These are phyloP conservation scores for Pezicula carpinea DNA, from an alignment of 2,329 filamentous ascomycete species.

Conservation along the genomic window DNA sequence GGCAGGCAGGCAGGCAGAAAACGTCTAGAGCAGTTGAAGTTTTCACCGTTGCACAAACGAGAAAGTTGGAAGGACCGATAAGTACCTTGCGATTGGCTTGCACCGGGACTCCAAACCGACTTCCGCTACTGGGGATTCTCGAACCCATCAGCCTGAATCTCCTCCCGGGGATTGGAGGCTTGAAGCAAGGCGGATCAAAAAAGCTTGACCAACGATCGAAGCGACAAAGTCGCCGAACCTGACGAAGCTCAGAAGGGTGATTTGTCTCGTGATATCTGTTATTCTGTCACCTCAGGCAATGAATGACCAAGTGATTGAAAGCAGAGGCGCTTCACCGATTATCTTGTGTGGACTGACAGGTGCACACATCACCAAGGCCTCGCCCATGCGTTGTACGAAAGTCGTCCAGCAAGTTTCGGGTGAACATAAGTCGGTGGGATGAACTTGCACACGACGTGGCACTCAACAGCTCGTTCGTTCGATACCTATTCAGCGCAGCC, in stretches of 20 bases:
- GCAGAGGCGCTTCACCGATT: no score
- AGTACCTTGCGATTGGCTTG: slow-evolving; percentile 1
- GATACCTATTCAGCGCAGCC: neutral
- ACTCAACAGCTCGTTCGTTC: neutral
- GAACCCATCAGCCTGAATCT: neutral
- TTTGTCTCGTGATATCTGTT: neutral
- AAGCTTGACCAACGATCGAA: neutral
- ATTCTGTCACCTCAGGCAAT: no score
- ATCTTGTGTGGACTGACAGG: no score
- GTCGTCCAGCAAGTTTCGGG: no score
- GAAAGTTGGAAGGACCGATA: neutral
- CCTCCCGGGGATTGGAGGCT: neutral
- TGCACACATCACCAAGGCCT: neutral
- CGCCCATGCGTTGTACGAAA: neutral
- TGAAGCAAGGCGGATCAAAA: neutral
- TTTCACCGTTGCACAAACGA: neutral
- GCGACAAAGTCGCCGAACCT: neutral
- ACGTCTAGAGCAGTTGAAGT: neutral
- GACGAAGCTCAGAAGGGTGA: neutral
- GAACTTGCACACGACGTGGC: neutral
- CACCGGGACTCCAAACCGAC: neutral
- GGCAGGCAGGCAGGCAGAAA: neutral
- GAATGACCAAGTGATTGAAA: no score
- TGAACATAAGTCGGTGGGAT: no score
- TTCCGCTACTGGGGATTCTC: neutral